Base-by-base conservation (phyloP, 169 alveolate species). In the Condylostoma magnum region DNA sequence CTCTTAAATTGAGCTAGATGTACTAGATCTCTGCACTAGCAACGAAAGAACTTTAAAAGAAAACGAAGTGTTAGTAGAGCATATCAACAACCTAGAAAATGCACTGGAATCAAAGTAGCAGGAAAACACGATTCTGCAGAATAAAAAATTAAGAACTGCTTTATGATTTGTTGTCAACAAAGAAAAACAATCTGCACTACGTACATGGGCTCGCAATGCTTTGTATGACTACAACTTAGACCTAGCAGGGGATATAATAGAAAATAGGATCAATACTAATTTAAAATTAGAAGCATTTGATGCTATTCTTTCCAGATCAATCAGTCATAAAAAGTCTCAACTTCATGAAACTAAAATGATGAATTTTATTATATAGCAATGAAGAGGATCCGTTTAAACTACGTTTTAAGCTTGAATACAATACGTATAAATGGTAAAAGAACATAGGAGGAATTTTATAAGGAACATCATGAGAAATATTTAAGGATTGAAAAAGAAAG, bases 11-110 rank as follows among this genome's bases (percentile, higher is more conserved):
- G n/a, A 60, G 18, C 28, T 10, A n/a, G 57, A 41, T 15, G 8
- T 36, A 1, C 22, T 12, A 10, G 57, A n/a, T 27, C 22, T 60
- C 12, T 18, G 22, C 27, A 41, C n/a, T 1, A n/a, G 27, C 18
- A 15, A 55, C 51, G n/a, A 6, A 12, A 30, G 30, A 28, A 20
- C 22, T 6, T 6, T 31, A 5, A 10, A 30, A 28, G 18, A 30
- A 28, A 58, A 60, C 57, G 6, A 12, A 33, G 71, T 55, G 18
- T 60, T 60, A 41, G 31, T 27, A n/a, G 71, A 60, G 2, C 71
- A 60, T 3, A 31, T 60, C 18, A 60, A 60, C 27, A 60, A 60
- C 57, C 27, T 60, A 33, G 71, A 60, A 41, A 22, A 36, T 10
- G 71, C 71, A 6, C 28, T 60, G 2, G 18, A 41, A 10, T 12